phyloP scores from a whole-genome alignment of 1,139 yeast species.

The Saccharomycopsis hybrid region DNA sequence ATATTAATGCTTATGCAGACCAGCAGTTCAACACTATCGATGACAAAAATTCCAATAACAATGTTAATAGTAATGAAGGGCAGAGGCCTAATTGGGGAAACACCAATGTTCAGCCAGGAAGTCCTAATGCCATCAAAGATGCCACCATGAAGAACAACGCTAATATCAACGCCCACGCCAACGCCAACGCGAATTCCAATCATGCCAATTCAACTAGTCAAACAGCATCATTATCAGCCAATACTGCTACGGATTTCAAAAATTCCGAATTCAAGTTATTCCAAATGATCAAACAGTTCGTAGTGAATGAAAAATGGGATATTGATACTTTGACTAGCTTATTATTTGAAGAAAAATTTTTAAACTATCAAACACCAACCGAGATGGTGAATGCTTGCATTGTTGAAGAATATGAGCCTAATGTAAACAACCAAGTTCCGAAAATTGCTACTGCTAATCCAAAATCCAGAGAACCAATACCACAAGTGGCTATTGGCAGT shows the following conservation, averaged over 20 bases:
- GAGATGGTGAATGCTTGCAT: conserved; percentile 60
- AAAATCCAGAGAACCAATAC: background rate
- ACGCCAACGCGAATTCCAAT: background rate
- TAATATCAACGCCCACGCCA: background rate
- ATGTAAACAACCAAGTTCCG: background rate
- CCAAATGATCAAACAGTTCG: conserved; percentile 38
- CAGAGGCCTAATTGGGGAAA: too few species aligned
- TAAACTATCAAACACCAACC: conserved; percentile 54
- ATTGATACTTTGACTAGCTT: conserved; percentile 48
- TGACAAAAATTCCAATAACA: background rate
- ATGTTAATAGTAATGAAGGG: background rate
- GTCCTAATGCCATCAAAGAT: background rate
- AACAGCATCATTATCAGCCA: conserved; percentile 9
- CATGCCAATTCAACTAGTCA: background rate
- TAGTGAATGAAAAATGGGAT: conserved; percentile 54
- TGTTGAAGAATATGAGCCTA: conserved; percentile 37
- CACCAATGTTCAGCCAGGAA: too few species aligned
- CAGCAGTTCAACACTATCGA: conserved; percentile 8
- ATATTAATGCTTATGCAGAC: conserved; percentile 14
- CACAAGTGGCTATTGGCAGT: too few species aligned
- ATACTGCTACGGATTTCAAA: conserved; percentile 22
- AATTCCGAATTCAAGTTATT: conserved; percentile 34
- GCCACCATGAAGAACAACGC: background rate
- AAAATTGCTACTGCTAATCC: background rate
- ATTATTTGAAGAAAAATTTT: conserved; percentile 51